These are phyloP conservation scores for Heliocybe sulcata DNA, from an alignment of 1,284 basidiomycete species.

Conservation along the genomic window DNA sequence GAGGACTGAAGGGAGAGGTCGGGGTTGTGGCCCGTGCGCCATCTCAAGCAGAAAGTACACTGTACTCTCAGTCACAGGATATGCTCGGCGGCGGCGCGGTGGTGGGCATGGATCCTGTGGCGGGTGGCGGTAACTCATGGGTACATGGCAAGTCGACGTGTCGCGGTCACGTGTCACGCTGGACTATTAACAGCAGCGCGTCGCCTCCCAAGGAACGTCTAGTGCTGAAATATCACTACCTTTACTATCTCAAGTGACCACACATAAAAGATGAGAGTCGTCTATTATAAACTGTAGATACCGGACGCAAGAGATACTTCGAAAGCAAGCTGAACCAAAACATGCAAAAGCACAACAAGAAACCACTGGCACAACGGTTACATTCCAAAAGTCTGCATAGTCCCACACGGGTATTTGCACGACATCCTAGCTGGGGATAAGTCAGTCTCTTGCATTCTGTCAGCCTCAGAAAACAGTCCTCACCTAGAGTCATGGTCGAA, in stretches of 20 bases:
- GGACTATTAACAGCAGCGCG: not conserved
- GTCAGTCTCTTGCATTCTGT: not conserved
- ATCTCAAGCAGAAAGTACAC: not conserved
- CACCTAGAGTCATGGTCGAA: not conserved
- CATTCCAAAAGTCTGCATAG: no score
- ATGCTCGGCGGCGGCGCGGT: not conserved
- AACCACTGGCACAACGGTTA: no score
- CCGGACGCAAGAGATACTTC: not conserved
- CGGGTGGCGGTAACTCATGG: not conserved
- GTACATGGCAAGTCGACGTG: not conserved
- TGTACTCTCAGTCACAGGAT: not conserved
- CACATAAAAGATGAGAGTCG: no score
- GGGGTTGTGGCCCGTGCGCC: conserved; percentile 18
- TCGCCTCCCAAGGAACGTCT: not conserved
- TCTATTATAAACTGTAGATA: no score
- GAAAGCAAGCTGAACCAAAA: not conserved
- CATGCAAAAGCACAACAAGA: not conserved
- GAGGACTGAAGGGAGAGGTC: conserved; percentile 45
- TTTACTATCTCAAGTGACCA: no score
- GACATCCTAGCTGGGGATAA: not conserved
- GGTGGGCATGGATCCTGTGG: not conserved
- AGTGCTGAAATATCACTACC: no score
- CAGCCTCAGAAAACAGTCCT: not conserved
- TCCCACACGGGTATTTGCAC: no score
- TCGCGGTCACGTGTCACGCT: not conserved